A percentile compares a stretch with the other conserved stretches of the same genome.
phyloP scores from a whole-genome alignment of 306 rosid genomes.

The Astragalus membranaceus region DNA sequence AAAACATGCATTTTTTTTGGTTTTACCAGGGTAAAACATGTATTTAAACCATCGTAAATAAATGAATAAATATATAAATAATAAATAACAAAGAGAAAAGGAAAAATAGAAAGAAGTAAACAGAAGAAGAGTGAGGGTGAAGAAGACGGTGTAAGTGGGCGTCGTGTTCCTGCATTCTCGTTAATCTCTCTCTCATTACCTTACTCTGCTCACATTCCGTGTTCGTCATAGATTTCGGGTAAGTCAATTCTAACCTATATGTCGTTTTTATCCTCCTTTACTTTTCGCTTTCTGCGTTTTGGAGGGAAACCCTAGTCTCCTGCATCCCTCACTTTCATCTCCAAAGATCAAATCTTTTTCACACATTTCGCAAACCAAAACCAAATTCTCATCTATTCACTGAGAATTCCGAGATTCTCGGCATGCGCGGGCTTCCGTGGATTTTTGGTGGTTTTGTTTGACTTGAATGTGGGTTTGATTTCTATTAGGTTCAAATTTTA shows the following conservation, averaged over 20 bases:
- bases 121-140: neutral
- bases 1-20: too few relatives aligned
- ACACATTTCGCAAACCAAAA: neutral
- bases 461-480: conserved; percentile 13
- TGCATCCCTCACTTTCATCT: neutral
- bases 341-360: neutral
- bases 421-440: neutral
- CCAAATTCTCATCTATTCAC: neutral
- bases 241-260: neutral
- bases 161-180: neutral
- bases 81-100: neutral
- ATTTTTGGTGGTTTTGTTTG: neutral
- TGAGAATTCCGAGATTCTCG: neutral
- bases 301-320: conserved; percentile 35
- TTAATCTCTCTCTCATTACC: neutral
- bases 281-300: conserved; percentile 16
- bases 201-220: neutral
- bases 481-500: neutral
- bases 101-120: neutral
- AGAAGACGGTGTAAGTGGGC: neutral
- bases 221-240: conserved; percentile 8
- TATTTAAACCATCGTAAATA: too few relatives aligned
- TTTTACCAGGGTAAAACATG: too few relatives aligned
- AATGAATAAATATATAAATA: too few relatives aligned
- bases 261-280: conserved; percentile 18